Conservation (phyloP, 768 basidiomycete genomes). For the Tephrocybe sp. region DNA sequence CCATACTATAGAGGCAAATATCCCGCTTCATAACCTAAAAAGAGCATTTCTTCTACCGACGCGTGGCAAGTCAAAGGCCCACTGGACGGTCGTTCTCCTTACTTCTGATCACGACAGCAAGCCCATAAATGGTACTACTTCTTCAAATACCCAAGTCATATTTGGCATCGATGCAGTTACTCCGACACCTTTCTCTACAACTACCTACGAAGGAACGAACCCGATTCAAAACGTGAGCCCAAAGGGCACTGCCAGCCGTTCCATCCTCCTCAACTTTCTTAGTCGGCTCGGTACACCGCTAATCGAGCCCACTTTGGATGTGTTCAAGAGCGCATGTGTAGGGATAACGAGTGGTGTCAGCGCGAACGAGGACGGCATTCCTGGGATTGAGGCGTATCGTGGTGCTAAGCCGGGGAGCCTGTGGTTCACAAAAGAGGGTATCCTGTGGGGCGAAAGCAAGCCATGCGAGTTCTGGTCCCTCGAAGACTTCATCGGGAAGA, state of each 20-base stretch:
- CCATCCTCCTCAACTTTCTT: conserved; percentile 50
- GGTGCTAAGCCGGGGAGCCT: conserved; percentile 69
- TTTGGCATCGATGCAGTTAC: conserved; percentile 68
- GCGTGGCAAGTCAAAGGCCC: conserved; percentile 65
- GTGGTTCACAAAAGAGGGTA: conserved; percentile 67
- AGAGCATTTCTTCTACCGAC: conserved; percentile 75
- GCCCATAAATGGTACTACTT: conserved; percentile 26
- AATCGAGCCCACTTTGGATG: conserved; percentile 44
- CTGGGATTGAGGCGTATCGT: conserved; percentile 67
- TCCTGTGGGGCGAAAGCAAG: conserved; percentile 74
- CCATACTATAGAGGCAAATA: conserved; percentile 44
- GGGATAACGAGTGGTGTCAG: conserved; percentile 31
- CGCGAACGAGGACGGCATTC: conserved; percentile 42
- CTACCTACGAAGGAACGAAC: conserved; percentile 27
- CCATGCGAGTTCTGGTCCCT: conserved; percentile 77
- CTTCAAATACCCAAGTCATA: conserved; percentile 53
- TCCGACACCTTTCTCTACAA: conserved; percentile 42
- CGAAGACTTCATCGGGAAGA: conserved; percentile 48
- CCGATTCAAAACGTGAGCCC: conserved; percentile 29
- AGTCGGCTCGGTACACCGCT: conserved; percentile 41
- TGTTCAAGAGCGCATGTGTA: conserved; percentile 56
- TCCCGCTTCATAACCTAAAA: conserved; percentile 49
- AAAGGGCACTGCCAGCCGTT: conserved; percentile 55
- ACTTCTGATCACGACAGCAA: conserved; percentile 52
- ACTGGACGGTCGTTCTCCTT: conserved; percentile 71